These are phyloP conservation scores for Yarrowia keelungensis DNA, from an alignment of 805 yeast species.

Conservation along the genomic window DNA sequence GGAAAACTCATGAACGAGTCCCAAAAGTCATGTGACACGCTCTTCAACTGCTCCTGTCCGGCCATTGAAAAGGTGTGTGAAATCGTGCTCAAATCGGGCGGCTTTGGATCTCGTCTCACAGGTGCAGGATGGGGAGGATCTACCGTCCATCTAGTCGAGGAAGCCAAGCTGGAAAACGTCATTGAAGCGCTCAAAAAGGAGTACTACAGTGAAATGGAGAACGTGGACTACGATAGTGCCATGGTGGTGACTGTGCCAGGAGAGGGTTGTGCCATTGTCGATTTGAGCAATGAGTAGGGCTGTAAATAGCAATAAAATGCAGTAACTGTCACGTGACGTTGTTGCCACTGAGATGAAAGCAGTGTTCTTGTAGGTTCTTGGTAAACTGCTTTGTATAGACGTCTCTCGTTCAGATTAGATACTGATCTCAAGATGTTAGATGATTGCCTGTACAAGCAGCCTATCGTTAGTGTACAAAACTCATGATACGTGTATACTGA, in stretches of 20 bases:
- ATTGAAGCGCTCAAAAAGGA: slow-evolving; percentile 56
- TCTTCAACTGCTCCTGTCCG: slow-evolving; percentile 62
- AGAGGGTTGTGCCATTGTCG: slow-evolving; percentile 17
- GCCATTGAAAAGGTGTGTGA: slow-evolving; percentile 61
- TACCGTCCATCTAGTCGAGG: slow-evolving; percentile 66
- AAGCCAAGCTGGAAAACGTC: slow-evolving; percentile 53
- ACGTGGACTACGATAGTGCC: slow-evolving; percentile 17
- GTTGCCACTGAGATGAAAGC: too few relatives aligned
- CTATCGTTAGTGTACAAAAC: too few relatives aligned
- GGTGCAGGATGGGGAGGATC: slow-evolving; percentile 86
- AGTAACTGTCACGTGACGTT: too few relatives aligned
- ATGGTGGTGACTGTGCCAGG: slow-evolving; percentile 31
- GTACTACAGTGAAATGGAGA: slow-evolving; percentile 50
- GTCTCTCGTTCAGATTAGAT: too few relatives aligned
- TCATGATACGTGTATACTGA: too few relatives aligned
- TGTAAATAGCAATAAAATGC: too few relatives aligned
- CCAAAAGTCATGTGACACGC: slow-evolving; percentile 59
- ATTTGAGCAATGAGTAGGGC: not conserved
- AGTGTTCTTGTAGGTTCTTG: too few relatives aligned
- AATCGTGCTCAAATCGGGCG: slow-evolving; percentile 63
- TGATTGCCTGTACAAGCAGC: too few relatives aligned
- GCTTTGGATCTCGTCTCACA: slow-evolving; percentile 72
- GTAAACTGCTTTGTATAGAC: too few relatives aligned
- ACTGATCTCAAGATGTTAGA: too few relatives aligned
- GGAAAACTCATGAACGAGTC: slow-evolving; percentile 67